Evolutionary conservation across 345 rosid genomes (phyloP).

Genomic region (Eucalyptus curtisii): DNA sequence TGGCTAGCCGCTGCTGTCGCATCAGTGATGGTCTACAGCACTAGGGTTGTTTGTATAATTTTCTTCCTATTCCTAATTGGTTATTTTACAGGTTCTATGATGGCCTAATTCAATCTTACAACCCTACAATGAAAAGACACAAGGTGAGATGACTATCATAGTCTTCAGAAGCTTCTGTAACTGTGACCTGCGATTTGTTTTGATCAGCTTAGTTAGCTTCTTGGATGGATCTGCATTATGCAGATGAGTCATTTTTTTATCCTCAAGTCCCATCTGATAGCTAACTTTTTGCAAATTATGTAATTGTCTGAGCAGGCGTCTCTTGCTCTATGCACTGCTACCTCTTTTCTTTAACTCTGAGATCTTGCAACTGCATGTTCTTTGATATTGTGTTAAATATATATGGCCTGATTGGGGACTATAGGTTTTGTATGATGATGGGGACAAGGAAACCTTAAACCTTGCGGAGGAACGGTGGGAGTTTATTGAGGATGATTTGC

Average conservation of each 20-base stretch:
- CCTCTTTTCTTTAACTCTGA: neutral
- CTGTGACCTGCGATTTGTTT: neutral
- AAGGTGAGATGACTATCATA: neutral
- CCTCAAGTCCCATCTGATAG: neutral
- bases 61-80: accelerated
- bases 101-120: neutral
- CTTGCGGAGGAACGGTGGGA: neutral
- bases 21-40: neutral
- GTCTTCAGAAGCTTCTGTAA: accelerated
- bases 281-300: neutral
- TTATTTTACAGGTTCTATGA: neutral
- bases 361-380: neutral
- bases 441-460: neutral
- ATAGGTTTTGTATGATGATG: neutral
- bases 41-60: neutral
- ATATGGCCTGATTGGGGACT: neutral
- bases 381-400: neutral
- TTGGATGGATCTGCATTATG: neutral
- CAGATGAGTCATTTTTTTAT: neutral
- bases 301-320: accelerated
- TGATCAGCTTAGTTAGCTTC: neutral
- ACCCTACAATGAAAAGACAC: neutral
- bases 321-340: too few species aligned
- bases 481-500: neutral
- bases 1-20: accelerated